Base-by-base conservation (phyloP, 1,139 yeast genomes). In the Scheffersomyces titani region DNA sequence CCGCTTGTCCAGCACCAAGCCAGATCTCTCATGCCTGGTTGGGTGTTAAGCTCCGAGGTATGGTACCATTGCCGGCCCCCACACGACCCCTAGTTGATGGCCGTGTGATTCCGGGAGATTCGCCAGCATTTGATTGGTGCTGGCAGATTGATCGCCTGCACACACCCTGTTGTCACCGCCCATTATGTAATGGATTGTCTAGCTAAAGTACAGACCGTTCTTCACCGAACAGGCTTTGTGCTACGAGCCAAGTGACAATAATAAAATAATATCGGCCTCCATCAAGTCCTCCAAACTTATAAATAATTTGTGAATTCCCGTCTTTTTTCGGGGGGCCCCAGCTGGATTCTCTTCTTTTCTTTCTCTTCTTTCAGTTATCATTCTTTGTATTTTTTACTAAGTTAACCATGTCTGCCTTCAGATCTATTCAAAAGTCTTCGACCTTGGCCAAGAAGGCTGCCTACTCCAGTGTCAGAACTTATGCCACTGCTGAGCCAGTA, bases 401-500 rank as follows among this genome's bases (percentile, higher is more conserved):
- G 40, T 30, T 30, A 49, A 69, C 52, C 54, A 75, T 75, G 80
- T 75, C 80, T 61, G 74, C 77, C 53, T 66, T 75, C 62, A 76
- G 79, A 71, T 72, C 80, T 57, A 64, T 75, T 59, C 76, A 76
- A 68, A 78, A 78, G 63, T 70, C 78, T 48, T 59, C 69, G 55
- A 61, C 64, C 52, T 66, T 73, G 57, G 74, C 77, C 56, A 72
- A 69, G 67, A 69, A 72, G 63, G 74, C 81, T 57, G 76, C 82
- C 57, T 65, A 67, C 54, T 59, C 62, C 59, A 71, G 72, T 57
- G 65, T 74, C 57, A 75, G 81, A 73, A 69, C 78, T 65, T 83
- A 81, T 67, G 83, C 87, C 57, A 78, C 86, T 60, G 78, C 82
- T 61, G 86, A 83, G 73, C 84, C 86, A 70, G 84, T 80, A 79